Conservation (phyloP, 2,329 filamentous ascomycete genomes). For the Pestalotiopsis sp. region DNA sequence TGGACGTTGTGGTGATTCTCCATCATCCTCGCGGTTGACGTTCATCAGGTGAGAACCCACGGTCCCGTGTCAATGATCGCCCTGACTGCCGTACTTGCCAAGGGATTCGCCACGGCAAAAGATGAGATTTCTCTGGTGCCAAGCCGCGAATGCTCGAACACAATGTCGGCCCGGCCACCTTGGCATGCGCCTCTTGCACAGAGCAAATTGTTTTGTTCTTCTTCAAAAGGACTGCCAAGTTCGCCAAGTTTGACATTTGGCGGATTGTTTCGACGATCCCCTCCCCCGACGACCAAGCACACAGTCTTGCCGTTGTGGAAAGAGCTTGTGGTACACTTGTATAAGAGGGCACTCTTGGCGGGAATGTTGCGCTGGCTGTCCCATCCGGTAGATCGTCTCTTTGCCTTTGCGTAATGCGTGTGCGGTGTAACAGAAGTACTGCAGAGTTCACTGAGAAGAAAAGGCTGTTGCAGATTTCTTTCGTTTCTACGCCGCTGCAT, state of each 20-base stretch:
- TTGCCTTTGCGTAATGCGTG: background rate
- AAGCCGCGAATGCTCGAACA: background rate
- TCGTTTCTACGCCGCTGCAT: background rate
- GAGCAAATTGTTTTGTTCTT: background rate
- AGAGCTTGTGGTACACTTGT: background rate
- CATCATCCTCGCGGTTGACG: background rate
- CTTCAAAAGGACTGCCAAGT: constrained; percentile 2
- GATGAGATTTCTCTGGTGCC: background rate
- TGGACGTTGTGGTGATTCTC: background rate
- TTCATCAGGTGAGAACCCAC: background rate
- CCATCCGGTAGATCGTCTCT: background rate
- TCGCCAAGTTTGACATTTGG: background rate
- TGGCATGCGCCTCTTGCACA: background rate
- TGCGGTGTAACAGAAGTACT: background rate
- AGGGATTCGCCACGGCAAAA: background rate
- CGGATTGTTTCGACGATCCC: background rate
- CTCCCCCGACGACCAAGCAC: background rate
- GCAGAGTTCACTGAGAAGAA: background rate
- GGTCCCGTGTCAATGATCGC: background rate
- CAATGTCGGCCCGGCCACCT: constrained; percentile 1
- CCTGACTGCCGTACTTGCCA: constrained; percentile 3
- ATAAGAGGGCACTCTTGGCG: background rate
- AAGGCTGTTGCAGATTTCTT: background rate
- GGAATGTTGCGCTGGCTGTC: background rate
- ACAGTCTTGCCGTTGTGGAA: background rate